Evolutionary conservation across 805 yeast genomes (phyloP), one percentile per base, ranked within the genome.

Genomic region (Metschnikowia lachancei): DNA sequence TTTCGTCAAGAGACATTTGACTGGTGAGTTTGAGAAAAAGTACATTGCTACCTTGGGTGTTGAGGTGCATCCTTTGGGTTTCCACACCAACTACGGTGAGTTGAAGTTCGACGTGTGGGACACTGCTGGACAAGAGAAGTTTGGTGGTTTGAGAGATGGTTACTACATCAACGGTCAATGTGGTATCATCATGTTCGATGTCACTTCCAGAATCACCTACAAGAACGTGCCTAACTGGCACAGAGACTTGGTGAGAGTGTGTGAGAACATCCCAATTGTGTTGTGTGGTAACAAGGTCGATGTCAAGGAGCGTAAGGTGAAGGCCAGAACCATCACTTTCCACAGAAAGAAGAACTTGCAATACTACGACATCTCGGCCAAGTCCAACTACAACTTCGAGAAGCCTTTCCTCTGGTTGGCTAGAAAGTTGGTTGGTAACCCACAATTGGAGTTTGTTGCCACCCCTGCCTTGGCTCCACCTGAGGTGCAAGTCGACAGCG

Each of bases 171-270:
- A 94, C 72, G 99, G 99, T 68, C 97, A 94, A 78, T 94, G 99
- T 82, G 99, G 98, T 78, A 94, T 94, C 78, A 94, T 94, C 74
- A 94, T 94, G 99, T 94, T 94, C 70, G 99, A 94, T 75, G 99
- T 94, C 55, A 94, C 99, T 54, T 90, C 98, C 44, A 91, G 99
- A 81, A 92, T 94, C 78, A 94, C 99, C 61, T 94, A 94, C 81
- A 94, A 94, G 81, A 94, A 94, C 76, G 99, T 94, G 70, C 99
- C 99, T 73, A 95, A 94, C 87, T 94, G 99, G 99, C 97, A 95
- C 85, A 87, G 99, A 79, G 99, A 94, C 76, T 82, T 94, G 69
- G 97, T 94, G 56, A 89, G 99, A 78, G 99, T 94, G 56, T 94
- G 99, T 80, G 99, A 94, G 79, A 94, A 92, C 83, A 94, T 94